Evolutionary conservation across 2,329 filamentous ascomycete species (phyloP).

Genomic region (Plectosphaerella sp.): DNA sequence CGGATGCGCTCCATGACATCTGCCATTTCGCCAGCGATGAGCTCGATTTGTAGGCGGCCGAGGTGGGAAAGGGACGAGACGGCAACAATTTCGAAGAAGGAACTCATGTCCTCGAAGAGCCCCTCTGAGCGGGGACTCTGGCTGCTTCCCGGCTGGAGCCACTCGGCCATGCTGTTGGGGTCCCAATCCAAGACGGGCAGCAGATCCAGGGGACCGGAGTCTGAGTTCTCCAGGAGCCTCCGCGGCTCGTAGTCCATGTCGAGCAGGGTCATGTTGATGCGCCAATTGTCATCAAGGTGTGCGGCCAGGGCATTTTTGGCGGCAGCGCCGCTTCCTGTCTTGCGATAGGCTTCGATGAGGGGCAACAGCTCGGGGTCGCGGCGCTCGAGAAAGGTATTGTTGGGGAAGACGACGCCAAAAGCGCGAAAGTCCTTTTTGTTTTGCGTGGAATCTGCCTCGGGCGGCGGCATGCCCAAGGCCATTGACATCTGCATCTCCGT

Average conservation of each 20-base stretch:
- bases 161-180: not conserved
- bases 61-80: not conserved
- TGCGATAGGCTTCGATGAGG: not conserved
- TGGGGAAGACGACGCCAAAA: not conserved
- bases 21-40: conserved; percentile 22
- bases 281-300: conserved; percentile 13
- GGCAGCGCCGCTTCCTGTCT: not conserved
- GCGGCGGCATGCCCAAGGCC: not conserved
- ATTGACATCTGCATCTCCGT: not conserved
- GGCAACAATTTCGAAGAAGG: conserved; percentile 3
- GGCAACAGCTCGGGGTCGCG: not conserved
- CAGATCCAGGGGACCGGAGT: not conserved
- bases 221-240: not conserved
- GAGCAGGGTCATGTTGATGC: conserved; percentile 11
- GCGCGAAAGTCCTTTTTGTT: not conserved
- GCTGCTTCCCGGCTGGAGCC: conserved; percentile 2
- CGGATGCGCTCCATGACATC: conserved; percentile 22
- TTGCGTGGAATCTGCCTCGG: not conserved
- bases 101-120: not conserved
- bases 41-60: conserved; percentile 14
- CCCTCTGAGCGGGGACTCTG: not conserved
- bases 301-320: conserved; percentile 5
- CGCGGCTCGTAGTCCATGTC: conserved; percentile 12
- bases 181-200: not conserved
- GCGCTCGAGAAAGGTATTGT: not conserved